These are phyloP conservation scores for Podospora pseudocomata DNA, from an alignment of 495 filamentous ascomycete genomes.

Conservation along the genomic window DNA sequence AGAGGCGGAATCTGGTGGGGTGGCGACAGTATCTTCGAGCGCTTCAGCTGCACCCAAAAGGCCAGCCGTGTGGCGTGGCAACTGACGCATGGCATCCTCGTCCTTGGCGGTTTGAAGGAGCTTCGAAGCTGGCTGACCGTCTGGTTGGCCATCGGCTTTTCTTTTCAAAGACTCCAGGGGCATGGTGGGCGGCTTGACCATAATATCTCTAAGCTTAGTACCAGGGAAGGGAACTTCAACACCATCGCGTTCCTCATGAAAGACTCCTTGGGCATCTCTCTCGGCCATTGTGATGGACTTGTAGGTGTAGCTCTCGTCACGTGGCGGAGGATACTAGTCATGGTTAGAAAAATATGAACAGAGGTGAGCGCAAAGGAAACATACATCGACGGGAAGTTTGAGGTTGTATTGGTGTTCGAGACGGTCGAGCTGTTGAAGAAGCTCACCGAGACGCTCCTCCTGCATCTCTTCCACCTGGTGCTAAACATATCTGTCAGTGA, in stretches of 20 bases:
- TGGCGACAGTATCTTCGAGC: conserved; percentile 30
- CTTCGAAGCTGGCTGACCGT: conserved; percentile 40
- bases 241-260: conserved; percentile 28
- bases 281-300: conserved; percentile 33
- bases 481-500: conserved; percentile 5
- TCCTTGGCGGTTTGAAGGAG: conserved; percentile 27
- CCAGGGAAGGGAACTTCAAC: conserved; percentile 37
- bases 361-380: conserved; percentile 17
- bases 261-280: conserved; percentile 30
- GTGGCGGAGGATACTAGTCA: conserved; percentile 14
- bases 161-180: conserved; percentile 34
- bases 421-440: conserved; percentile 32
- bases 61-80: conserved; percentile 39
- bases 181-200: conserved; percentile 26
- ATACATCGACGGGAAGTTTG: conserved; percentile 39
- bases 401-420: conserved; percentile 37
- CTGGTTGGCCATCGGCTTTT: conserved; percentile 40
- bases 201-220: conserved; percentile 21
- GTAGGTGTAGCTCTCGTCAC: conserved; percentile 31
- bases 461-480: conserved; percentile 29
- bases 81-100: conserved; percentile 23
- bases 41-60: conserved; percentile 42
- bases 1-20: conserved; percentile 34
- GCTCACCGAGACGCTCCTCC: conserved; percentile 37
- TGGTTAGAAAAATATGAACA: background rate